A percentile compares a stretch with the other conserved stretches of the same genome.
phyloP scores from a whole-genome alignment of 2,329 filamentous ascomycete genomes.

The Pseudogymnoascus sp. region DNA sequence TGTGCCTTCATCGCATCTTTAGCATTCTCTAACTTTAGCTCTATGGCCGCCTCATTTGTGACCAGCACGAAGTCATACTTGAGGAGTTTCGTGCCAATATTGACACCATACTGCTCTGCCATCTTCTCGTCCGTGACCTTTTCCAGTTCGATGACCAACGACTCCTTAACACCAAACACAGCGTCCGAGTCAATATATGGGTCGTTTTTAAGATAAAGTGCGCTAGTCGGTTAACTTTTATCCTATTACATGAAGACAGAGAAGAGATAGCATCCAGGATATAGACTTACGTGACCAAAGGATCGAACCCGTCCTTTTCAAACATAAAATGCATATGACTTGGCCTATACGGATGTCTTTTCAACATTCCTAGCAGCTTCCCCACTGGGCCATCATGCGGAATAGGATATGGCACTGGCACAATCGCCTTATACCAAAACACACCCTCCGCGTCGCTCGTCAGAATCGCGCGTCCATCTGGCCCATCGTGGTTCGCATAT shows the following conservation, averaged over 20 bases:
- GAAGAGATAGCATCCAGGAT: too few relatives aligned
- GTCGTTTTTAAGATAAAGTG: slow-evolving; percentile 68
- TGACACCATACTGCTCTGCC: slow-evolving; percentile 54
- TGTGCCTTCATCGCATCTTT: background rate
- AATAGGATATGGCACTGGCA: slow-evolving; percentile 78
- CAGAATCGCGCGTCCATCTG: slow-evolving; percentile 64
- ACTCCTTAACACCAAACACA: slow-evolving; percentile 81
- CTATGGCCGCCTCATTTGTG: slow-evolving; percentile 58
- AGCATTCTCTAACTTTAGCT: slow-evolving; percentile 38
- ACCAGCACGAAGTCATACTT: slow-evolving; percentile 73
- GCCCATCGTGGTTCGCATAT: slow-evolving; percentile 53
- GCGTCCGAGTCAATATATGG: slow-evolving; percentile 77
- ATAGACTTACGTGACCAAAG: too few relatives aligned
- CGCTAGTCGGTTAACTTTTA: slow-evolving; percentile 23
- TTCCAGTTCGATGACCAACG: slow-evolving; percentile 57
- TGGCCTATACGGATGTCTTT: slow-evolving; percentile 68
- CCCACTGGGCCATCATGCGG: slow-evolving; percentile 79
- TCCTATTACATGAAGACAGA: too few relatives aligned
- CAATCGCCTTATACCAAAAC: slow-evolving; percentile 81
- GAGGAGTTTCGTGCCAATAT: slow-evolving; percentile 55
- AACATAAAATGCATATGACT: slow-evolving; percentile 88
- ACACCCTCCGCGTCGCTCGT: slow-evolving; percentile 59
- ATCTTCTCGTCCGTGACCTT: slow-evolving; percentile 40
- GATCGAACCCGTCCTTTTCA: slow-evolving; percentile 43
- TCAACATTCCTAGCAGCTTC: slow-evolving; percentile 54